Evolutionary conservation across 2,329 filamentous ascomycete genomes (phyloP).

Genomic region (Botrytis fabae): DNA sequence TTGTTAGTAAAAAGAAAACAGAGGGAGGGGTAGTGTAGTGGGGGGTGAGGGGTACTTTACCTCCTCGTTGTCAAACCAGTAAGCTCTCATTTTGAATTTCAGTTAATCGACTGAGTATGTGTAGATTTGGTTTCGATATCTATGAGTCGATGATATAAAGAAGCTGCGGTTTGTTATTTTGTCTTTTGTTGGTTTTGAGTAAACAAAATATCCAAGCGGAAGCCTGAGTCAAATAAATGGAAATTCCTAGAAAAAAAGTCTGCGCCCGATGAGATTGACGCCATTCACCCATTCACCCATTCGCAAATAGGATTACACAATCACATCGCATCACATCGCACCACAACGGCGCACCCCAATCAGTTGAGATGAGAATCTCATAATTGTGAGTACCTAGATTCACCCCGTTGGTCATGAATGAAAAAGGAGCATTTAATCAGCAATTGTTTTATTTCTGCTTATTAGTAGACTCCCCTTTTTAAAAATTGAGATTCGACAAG

Average conservation of each 20-base stretch:
- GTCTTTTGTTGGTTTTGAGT: constrained; percentile 1
- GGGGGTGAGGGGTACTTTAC: constrained; percentile 45
- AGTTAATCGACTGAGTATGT: neutral
- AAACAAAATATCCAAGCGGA: constrained; percentile 3
- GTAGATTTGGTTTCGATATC: neutral
- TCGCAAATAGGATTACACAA: neutral
- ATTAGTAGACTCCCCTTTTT: neutral
- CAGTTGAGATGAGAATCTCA: neutral
- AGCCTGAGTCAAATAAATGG: neutral
- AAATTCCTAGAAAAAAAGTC: neutral
- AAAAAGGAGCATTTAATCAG: neutral
- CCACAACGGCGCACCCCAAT: neutral
- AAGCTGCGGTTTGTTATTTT: neutral
- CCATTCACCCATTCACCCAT: constrained; percentile 11
- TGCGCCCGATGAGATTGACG: constrained; percentile 9
- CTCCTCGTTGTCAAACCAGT: constrained; percentile 68
- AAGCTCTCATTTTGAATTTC: constrained; percentile 61
- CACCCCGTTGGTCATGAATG: neutral
- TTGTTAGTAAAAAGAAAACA: constrained; percentile 25
- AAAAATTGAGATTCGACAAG: neutral
- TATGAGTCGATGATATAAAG: neutral
- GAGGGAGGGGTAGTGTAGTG: constrained; percentile 9
- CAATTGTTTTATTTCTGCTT: neutral
- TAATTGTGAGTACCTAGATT: neutral
- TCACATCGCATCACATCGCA: neutral